These are phyloP conservation scores for Coprinopsis cinerea DNA, from an alignment of 768 basidiomycete species.

Conservation along the genomic window DNA sequence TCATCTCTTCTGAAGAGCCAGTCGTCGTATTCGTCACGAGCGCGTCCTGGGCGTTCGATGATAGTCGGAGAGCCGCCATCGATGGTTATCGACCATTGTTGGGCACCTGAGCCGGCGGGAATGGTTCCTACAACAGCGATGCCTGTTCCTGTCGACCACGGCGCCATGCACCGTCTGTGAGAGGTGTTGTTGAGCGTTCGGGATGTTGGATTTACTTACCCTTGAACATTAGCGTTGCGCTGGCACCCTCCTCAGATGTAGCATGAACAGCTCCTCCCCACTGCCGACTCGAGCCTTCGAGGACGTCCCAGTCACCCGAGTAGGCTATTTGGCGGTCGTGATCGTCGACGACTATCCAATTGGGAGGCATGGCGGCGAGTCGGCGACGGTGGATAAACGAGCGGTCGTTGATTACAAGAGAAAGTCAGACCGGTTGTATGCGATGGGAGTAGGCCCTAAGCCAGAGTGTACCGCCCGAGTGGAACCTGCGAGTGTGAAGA, in stretches of 20 bases:
- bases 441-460: no score
- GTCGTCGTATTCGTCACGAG: background rate
- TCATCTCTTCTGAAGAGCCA: background rate
- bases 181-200: no score
- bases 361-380: background rate
- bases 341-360: background rate
- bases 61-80: background rate
- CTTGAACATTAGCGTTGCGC: background rate
- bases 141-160: background rate
- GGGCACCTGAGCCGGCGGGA: no score
- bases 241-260: background rate
- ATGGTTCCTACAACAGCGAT: background rate
- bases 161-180: no score
- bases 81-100: background rate
- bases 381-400: no score
- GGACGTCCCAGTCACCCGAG: background rate
- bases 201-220: background rate
- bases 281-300: background rate
- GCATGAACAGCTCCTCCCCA: background rate
- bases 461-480: no score
- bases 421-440: background rate
- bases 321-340: background rate
- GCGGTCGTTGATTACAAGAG: no score
- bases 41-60: background rate
- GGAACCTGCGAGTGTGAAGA: no score